Evolutionary conservation across 306 rosid genomes (phyloP), one percentile per base, ranked within the genome.

Genomic region (Styphnolobium japonicum): DNA sequence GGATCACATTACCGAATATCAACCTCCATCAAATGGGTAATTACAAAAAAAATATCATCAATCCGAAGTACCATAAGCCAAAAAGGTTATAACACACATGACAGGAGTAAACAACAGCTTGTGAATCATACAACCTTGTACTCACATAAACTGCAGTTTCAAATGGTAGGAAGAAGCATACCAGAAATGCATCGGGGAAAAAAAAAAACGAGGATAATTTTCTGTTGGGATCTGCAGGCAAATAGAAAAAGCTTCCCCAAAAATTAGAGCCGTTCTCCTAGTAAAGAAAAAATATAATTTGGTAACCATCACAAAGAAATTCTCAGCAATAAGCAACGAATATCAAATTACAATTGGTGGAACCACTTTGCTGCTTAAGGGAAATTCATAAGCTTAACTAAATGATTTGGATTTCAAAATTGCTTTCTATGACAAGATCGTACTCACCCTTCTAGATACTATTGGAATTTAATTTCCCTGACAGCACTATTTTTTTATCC

Each of bases 401-500:
- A 53, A 18, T 37, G 45, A 22, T 19, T 33, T n/a, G n/a, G n/a
- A n/a, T n/a, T n/a, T n/a, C n/a, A n/a, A 1, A n/a, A 53, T 21
- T 56, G 64, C 70, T 25, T 71, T 52, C 71, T 31, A 43, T 73
- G 51, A 51, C 37, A 77, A 80, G 31, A 42, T 48, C 42, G 43
- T 29, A 69, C 84, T 82, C 81, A 74, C 79, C 81, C 66, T 22
- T 55, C 15, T 15, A 14, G 73, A 52, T 14, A 64, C 69, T 53
- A 68, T 11, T 25, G 63, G 73, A 61, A 61, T 55, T 25, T 53
- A 43, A 45, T 63, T 75, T 69, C 75, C 84, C 42, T 8, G 53
- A 73, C 67, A 10, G 82, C 63, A 3, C 49, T 48, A 53, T 14
- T 67, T 68, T 73, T 34, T 18, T 69, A 76, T 71, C 80, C 87